Base-by-base conservation (phyloP, 2,329 filamentous ascomycete genomes). In the Ophiostoma himal-ulmi region DNA sequence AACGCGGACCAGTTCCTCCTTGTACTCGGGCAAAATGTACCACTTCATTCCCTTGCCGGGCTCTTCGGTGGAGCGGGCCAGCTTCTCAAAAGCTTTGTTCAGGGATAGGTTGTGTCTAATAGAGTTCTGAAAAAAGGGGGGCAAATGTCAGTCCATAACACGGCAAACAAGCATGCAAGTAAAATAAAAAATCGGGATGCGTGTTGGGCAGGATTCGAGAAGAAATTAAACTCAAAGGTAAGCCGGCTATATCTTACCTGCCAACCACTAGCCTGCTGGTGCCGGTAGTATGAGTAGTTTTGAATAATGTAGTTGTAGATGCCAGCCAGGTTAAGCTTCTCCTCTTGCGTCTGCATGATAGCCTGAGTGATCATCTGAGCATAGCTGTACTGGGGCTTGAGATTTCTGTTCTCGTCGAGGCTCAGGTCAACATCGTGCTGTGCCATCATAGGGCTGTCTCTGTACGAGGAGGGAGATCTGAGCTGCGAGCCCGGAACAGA, bases 11-110 rank as follows among this genome's bases (percentile, higher is more conserved):
- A 97, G 96, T 69, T 97, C 94, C 22, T 97, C 92, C 67, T 91
- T 89, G 74, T 90, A 86, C 73, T 96, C 92, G 1, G 91, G 86
- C 4, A 92, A 89, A 76, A 99, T 94, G 79, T 94, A 92, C 95
- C 95, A 99, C 78, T 98, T 98, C 93, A 97, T 98, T 37, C 95
- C 95, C 79, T 99, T 99, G 14, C 95, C 95, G 30, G 95, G 95
- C 78, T 99, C 95, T 75, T 98, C 93, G 0, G 93, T 97, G 20
- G 92, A 90, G 66, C 95, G 89, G 3, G 95, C 91, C 10, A 97
- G 91, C 79, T 99, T 99, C 75, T 93, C 89, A 77, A 99, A 99
- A 0, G 91, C 89, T 78, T 97, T 97, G 79, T 96, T 98, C 60
- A 99, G 81, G 0, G 95, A 98, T 17, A 99, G 81, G 75, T 99